phyloP scores from a whole-genome alignment of 140 eudicot species.

The Erigeron philadelphicus region DNA sequence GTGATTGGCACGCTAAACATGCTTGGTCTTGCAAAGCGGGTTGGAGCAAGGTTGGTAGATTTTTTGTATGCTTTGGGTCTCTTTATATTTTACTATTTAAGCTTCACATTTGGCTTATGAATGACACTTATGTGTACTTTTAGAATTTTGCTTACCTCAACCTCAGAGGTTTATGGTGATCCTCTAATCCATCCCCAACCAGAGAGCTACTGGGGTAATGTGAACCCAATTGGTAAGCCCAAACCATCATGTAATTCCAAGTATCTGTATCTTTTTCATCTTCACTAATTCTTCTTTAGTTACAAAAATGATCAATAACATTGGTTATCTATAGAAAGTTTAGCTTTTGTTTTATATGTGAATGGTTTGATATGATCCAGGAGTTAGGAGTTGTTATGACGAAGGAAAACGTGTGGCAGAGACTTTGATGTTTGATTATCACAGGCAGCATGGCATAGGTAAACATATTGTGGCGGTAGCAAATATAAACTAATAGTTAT shows the following conservation, averaged over 20 bases:
- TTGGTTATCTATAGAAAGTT: neutral
- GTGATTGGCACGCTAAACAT: conserved; percentile 73
- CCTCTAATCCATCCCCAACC: conserved; percentile 80
- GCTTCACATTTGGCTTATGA: conserved; percentile 7
- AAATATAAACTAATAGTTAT: conserved; percentile 7
- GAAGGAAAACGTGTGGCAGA: conserved; percentile 96
- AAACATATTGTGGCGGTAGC: conserved; percentile 11
- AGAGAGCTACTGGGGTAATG: conserved; percentile 80
- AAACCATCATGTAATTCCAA: neutral
- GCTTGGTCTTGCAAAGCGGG: conserved; percentile 85
- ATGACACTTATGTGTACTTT: conserved; percentile 5
- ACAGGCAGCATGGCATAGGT: conserved; percentile 91
- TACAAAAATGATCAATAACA: neutral
- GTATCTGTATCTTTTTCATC: neutral
- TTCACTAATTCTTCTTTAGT: neutral
- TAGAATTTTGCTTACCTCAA: conserved; percentile 75
- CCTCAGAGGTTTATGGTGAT: conserved; percentile 82
- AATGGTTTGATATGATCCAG: conserved; percentile 28
- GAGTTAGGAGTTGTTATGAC: conserved; percentile 74
- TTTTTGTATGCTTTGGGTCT: neutral
- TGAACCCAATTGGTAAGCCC: conserved; percentile 70
- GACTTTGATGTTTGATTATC: conserved; percentile 94
- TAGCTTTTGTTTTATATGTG: neutral
- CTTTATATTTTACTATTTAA: conserved; percentile 3
- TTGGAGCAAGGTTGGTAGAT: conserved; percentile 63